Conservation (phyloP, 2,329 filamentous ascomycete species). For the Zopfia rhizophila region DNA sequence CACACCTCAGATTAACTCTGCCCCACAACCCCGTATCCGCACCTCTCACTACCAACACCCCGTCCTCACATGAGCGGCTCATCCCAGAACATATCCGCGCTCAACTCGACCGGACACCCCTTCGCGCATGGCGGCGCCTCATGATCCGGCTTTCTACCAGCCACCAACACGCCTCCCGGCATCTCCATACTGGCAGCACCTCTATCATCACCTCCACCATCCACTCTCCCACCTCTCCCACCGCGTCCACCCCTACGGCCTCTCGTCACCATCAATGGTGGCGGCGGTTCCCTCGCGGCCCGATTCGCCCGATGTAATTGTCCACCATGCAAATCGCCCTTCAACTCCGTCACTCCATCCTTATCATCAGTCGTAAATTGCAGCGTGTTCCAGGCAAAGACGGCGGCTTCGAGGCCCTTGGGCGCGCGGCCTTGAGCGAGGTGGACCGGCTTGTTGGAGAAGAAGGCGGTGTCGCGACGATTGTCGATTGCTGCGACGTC, state of each 20-base stretch:
- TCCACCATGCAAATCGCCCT: slow-evolving; percentile 48
- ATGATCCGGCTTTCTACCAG: slow-evolving; percentile 31
- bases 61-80: slow-evolving; percentile 27
- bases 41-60: too few relatives aligned
- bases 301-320: slow-evolving; percentile 46
- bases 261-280: background rate
- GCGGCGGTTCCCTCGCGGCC: slow-evolving; percentile 25
- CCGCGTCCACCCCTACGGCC: slow-evolving; percentile 4
- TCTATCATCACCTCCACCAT: slow-evolving; percentile 9
- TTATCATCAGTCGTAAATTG: slow-evolving; percentile 37
- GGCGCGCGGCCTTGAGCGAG: slow-evolving; percentile 35
- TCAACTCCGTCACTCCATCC: slow-evolving; percentile 39
- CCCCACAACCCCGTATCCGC: too few relatives aligned
- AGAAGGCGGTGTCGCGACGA: slow-evolving; percentile 36
- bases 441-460: slow-evolving; percentile 20
- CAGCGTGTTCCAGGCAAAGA: slow-evolving; percentile 44
- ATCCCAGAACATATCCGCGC: slow-evolving; percentile 43
- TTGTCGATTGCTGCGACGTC: slow-evolving; percentile 41
- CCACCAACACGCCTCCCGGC: slow-evolving; percentile 26
- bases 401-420: slow-evolving; percentile 35
- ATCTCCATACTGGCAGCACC: background rate
- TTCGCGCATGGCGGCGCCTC: slow-evolving; percentile 37
- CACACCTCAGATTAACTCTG: too few relatives aligned
- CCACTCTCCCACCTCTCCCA: slow-evolving; percentile 5
- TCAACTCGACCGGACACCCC: slow-evolving; percentile 41